These are phyloP conservation scores for Diplocarpon mali DNA, from an alignment of 2,329 filamentous ascomycete genomes.

Conservation along the genomic window DNA sequence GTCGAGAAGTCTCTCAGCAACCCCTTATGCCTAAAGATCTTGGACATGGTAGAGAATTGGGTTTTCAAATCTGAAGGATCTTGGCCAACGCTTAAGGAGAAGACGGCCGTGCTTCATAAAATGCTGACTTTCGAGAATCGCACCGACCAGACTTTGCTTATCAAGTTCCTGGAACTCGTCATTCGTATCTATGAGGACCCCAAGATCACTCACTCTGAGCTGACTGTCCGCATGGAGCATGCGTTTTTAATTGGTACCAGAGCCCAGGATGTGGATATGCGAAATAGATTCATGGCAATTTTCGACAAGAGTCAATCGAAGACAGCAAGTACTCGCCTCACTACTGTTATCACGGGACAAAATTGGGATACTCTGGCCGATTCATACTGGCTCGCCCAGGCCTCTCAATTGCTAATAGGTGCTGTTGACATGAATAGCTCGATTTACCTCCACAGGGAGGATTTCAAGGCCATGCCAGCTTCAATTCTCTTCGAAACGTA, in stretches of 20 bases:
- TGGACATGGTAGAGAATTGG: constrained; percentile 91
- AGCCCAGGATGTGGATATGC: constrained; percentile 90
- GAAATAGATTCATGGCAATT: constrained; percentile 90
- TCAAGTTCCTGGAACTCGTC: constrained; percentile 88
- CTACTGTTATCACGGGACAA: constrained; percentile 81
- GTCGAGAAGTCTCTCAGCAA: constrained; percentile 91
- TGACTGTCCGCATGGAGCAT: constrained; percentile 95
- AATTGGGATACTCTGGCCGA: constrained; percentile 96
- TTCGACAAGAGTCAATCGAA: constrained; percentile 94
- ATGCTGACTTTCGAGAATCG: constrained; percentile 94
- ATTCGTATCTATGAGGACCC: constrained; percentile 97
- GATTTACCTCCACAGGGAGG: constrained; percentile 68
- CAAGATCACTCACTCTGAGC: constrained; percentile 86
- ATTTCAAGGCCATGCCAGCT: constrained; percentile 68
- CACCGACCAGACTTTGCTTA: constrained; percentile 71
- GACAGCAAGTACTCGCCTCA: constrained; percentile 76
- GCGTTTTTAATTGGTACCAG: constrained; percentile 93
- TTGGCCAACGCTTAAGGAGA: constrained; percentile 96
- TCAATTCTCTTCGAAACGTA: constrained; percentile 66
- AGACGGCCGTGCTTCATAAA: constrained; percentile 97
- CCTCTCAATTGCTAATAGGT: constrained; percentile 83
- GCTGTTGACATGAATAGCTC: constrained; percentile 77
- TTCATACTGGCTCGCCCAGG: constrained; percentile 94
- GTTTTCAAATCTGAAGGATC: constrained; percentile 92
- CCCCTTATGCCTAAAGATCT: constrained; percentile 78